A percentile compares a stretch with the other conserved stretches of the same genome.
phyloP scores from a whole-genome alignment of 306 rosid species.

The Lathyrus sativus region DNA sequence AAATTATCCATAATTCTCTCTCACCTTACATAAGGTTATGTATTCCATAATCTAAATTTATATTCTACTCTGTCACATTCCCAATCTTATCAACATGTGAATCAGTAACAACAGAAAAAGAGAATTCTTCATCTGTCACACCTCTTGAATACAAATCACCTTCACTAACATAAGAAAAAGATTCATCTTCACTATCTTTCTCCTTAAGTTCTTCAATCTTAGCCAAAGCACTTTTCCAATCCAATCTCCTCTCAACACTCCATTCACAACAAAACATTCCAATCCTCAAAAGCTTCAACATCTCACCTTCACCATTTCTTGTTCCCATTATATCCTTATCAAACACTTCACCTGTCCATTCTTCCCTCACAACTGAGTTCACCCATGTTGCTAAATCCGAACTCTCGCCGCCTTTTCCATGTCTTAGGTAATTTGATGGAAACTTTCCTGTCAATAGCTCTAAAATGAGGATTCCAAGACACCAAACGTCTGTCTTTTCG shows the following conservation, averaged over 20 bases:
- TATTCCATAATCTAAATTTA: background rate
- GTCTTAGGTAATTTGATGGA: constrained; percentile 56
- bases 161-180: constrained; percentile 50
- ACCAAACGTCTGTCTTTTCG: constrained; percentile 61
- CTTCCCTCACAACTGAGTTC: constrained; percentile 65
- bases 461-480: constrained; percentile 64
- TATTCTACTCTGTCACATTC: background rate
- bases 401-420: constrained; percentile 41
- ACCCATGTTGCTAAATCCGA: constrained; percentile 67
- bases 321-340: constrained; percentile 53
- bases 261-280: constrained; percentile 65
- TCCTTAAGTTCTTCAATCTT: constrained; percentile 63
- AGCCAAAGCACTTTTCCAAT: constrained; percentile 56
- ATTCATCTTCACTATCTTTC: constrained; percentile 53
- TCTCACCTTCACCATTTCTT: constrained; percentile 56
- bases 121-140: constrained; percentile 58
- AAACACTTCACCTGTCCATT: constrained; percentile 77
- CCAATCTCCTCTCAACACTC: constrained; percentile 56
- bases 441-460: constrained; percentile 60
- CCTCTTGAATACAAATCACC: constrained; percentile 52
- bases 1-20: background rate
- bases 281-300: constrained; percentile 64
- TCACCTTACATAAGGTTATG: background rate
- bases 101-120: constrained; percentile 38
- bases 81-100: background rate